A percentile compares a stretch with the other conserved stretches of the same genome.
Evolutionary conservation across 2,329 filamentous ascomycete species (phyloP).

Genomic region (Calycina herbarum): DNA sequence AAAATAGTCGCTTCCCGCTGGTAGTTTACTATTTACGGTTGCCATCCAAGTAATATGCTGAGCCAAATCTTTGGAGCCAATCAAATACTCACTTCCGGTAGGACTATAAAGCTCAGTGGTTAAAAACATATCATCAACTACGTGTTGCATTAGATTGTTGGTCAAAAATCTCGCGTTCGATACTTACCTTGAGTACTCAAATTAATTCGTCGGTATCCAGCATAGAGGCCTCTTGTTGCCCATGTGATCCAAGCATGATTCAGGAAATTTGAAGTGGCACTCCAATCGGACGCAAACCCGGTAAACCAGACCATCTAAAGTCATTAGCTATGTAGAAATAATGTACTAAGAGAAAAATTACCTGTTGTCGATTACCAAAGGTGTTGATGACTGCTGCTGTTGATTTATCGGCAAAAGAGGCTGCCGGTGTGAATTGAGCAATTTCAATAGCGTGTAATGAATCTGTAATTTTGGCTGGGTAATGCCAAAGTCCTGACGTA

Average conservation of each 20-base stretch:
- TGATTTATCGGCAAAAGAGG: constrained; percentile 40
- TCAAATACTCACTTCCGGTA: constrained; percentile 48
- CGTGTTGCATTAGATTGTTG: constrained; percentile 14
- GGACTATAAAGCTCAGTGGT: constrained; percentile 51
- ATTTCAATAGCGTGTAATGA: constrained; percentile 53
- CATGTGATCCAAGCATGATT: constrained; percentile 65
- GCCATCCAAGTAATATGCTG: constrained; percentile 46
- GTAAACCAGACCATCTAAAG: constrained; percentile 59
- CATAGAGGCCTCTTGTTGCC: constrained; percentile 57
- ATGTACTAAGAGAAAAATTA: constrained; percentile 1
- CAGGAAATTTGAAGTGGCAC: constrained; percentile 53
- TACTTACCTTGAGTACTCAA: constrained; percentile 30
- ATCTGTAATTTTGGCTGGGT: constrained; percentile 56
- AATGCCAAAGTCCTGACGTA: constrained; percentile 57
- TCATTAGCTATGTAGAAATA: background rate
- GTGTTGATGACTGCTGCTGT: constrained; percentile 62
- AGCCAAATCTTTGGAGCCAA: constrained; percentile 48
- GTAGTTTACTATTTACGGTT: constrained; percentile 48
- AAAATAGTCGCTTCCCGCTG: constrained; percentile 51
- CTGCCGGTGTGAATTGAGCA: constrained; percentile 51
- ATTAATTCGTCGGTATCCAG: constrained; percentile 31
- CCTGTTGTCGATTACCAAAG: constrained; percentile 54
- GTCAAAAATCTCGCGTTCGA: constrained; percentile 12
- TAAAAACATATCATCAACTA: constrained; percentile 63
- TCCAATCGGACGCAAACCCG: constrained; percentile 47